Evolutionary conservation across 148 eudicot genomes (phyloP).

Genomic region (Amaranthus hypochondriacus): DNA sequence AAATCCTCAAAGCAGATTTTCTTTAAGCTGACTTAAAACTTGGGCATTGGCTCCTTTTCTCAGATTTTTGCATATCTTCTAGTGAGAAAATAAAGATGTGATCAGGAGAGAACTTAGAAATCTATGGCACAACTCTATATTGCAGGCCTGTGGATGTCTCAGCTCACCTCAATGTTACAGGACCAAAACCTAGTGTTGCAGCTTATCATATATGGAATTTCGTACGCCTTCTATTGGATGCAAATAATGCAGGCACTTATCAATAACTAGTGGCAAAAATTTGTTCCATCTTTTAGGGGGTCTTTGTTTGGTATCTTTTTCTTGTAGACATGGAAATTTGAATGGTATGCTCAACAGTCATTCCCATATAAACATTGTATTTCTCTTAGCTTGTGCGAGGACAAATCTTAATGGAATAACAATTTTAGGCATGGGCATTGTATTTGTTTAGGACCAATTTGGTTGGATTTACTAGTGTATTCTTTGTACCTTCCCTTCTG

Average conservation of each 20-base stretch:
- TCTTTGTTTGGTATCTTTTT: neutral
- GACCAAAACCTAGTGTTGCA: neutral
- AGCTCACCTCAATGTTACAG: neutral
- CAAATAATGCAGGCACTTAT: neutral
- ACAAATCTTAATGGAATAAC: neutral
- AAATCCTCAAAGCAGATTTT: neutral
- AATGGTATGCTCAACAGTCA: neutral
- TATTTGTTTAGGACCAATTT: neutral
- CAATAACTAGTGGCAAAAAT: neutral
- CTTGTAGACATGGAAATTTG: neutral
- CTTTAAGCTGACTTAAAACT: too few relatives aligned
- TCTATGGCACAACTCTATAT: neutral
- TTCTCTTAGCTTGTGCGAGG: neutral
- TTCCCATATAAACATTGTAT: neutral
- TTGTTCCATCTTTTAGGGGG: neutral
- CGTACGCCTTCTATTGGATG: neutral
- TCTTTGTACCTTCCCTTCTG: neutral
- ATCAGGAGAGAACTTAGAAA: neutral
- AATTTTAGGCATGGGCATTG: neutral
- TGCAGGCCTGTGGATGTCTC: constrained; percentile 8
- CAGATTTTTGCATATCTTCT: neutral
- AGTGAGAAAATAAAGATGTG: neutral
- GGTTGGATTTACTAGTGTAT: neutral
- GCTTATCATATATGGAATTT: neutral
- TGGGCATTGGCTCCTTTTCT: too few relatives aligned